These are phyloP conservation scores for Chaetothyriales sp. DNA, from an alignment of 2,329 filamentous ascomycete species.

Conservation along the genomic window DNA sequence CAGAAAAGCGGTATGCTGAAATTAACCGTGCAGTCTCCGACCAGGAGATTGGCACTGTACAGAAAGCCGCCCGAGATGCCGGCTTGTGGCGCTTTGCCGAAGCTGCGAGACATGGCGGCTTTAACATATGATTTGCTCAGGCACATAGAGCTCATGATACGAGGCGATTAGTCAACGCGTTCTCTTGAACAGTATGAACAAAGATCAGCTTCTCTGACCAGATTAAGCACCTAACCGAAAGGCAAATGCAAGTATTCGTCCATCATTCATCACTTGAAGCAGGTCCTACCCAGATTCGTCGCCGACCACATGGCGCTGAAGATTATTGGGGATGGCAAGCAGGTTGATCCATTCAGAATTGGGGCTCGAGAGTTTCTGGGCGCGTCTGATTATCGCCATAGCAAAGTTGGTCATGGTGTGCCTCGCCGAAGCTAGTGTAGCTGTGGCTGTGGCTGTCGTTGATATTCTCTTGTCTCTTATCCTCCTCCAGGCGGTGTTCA, in stretches of 20 bases:
- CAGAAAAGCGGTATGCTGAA: constrained; percentile 52
- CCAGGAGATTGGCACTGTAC: constrained; percentile 51
- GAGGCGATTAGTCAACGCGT: background rate
- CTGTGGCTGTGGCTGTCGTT: background rate
- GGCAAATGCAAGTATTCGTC: background rate
- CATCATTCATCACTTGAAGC: background rate
- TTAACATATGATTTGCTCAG: constrained; percentile 27
- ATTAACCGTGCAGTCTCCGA: constrained; percentile 58
- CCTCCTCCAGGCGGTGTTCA: background rate
- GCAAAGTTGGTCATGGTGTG: background rate
- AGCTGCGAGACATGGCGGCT: constrained; percentile 40
- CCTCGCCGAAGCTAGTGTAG: background rate
- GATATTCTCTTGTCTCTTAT: background rate
- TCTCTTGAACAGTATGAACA: background rate
- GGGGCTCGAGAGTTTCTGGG: background rate
- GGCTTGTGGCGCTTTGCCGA: constrained; percentile 72
- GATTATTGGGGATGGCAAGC: background rate
- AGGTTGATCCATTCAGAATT: background rate
- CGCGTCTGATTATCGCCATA: background rate
- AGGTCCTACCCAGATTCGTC: background rate
- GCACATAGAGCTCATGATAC: background rate
- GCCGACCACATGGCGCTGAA: background rate
- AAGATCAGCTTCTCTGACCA: background rate
- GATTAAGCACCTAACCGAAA: background rate
- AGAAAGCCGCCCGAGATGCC: constrained; percentile 51